Evolutionary conservation across 2,329 filamentous ascomycete genomes (phyloP).

Genomic region (Escovopsis sp.): DNA sequence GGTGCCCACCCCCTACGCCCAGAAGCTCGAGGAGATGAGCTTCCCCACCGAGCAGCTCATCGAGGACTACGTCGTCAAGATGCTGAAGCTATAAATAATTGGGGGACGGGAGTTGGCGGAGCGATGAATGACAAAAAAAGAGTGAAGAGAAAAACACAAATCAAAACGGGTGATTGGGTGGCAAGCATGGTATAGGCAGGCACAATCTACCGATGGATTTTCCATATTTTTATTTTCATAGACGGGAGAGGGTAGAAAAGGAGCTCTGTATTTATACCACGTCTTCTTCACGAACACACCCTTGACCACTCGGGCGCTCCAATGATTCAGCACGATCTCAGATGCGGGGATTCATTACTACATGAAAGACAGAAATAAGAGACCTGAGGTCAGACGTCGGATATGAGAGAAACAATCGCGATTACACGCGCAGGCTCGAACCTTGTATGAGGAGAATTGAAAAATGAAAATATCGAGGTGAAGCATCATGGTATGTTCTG

Average conservation of each 20-base stretch:
- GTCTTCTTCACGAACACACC: constrained; percentile 22
- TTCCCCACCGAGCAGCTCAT: constrained; percentile 89
- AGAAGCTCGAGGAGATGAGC: constrained; percentile 82
- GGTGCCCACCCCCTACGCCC: constrained; percentile 90
- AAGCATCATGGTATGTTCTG: no score
- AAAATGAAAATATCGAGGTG: no score
- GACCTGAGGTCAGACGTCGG: no score
- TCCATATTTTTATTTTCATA: constrained; percentile 15
- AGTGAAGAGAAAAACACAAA: not conserved
- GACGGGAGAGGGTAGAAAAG: constrained; percentile 17
- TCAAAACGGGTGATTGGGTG: not conserved
- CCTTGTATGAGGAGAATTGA: no score
- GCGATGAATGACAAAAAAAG: not conserved
- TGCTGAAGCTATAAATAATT: constrained; percentile 55
- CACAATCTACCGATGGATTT: constrained; percentile 7
- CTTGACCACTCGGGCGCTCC: constrained; percentile 5
- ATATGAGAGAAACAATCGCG: no score
- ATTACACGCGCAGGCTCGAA: no score
- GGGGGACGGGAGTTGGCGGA: no score
- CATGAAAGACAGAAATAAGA: no score
- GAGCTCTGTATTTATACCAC: constrained; percentile 16
- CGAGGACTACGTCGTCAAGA: constrained; percentile 74
- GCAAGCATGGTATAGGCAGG: constrained; percentile 7
- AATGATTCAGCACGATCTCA: no score
- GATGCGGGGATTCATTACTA: no score